phyloP scores from a whole-genome alignment of 148 eudicot genomes.

The Polygonum maritimum region DNA sequence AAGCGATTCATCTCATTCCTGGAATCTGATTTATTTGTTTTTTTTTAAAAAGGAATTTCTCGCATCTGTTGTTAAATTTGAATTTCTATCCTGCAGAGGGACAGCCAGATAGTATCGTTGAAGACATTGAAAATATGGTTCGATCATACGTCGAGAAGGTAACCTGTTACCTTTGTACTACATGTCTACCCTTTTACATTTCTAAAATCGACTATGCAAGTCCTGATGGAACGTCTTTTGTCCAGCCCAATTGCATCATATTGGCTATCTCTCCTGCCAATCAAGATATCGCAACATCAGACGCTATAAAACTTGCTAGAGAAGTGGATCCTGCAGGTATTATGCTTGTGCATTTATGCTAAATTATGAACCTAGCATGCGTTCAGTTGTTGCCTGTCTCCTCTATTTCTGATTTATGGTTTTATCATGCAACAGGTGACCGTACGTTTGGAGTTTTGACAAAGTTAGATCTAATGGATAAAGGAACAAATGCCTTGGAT shows the following conservation, averaged over 20 bases:
- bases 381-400: not conserved
- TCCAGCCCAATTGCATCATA: slow-evolving; percentile 74
- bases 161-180: slow-evolving; percentile 3
- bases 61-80: not conserved
- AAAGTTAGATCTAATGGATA: slow-evolving; percentile 68
- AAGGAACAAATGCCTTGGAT: slow-evolving; percentile 62
- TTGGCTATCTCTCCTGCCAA: slow-evolving; percentile 91
- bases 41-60: not conserved
- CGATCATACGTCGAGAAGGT: slow-evolving; percentile 80
- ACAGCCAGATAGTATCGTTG: slow-evolving; percentile 64
- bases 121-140: slow-evolving; percentile 71
- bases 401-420: not conserved
- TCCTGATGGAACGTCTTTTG: slow-evolving; percentile 6
- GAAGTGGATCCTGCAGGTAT: slow-evolving; percentile 81
- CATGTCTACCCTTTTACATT: not conserved
- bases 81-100: slow-evolving; percentile 43
- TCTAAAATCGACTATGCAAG: not conserved
- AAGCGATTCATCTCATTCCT: slow-evolving; percentile 11
- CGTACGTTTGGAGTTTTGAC: slow-evolving; percentile 68
- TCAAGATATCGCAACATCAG: slow-evolving; percentile 90
- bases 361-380: not conserved
- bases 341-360: not conserved
- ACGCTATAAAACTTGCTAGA: slow-evolving; percentile 78
- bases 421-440: slow-evolving; percentile 29
- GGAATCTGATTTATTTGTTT: not conserved